phyloP scores from a whole-genome alignment of 345 rosid species.

The Conringia planisiliqua region DNA sequence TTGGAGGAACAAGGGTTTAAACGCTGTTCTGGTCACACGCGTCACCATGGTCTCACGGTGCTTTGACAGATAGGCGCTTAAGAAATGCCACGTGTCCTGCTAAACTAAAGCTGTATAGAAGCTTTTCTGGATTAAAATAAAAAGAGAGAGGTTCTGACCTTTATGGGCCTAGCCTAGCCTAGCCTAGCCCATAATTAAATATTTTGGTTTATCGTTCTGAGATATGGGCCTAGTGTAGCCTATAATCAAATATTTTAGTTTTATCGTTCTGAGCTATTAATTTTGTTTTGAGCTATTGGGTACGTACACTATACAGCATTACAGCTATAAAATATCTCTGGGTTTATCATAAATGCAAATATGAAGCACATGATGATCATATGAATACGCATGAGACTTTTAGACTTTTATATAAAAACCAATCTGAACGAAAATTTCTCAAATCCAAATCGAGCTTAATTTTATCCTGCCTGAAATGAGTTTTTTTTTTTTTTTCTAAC shows the following conservation, averaged over 20 bases:
- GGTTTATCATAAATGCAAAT: not conserved
- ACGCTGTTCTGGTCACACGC: conserved; percentile 23
- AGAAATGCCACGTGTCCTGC: conserved; percentile 18
- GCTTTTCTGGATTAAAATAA: not conserved
- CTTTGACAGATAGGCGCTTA: conserved; percentile 14
- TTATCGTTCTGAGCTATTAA: not conserved
- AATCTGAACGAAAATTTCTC: not conserved
- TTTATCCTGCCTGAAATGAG: too few relatives aligned
- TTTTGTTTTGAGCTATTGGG: not conserved
- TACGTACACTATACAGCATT: not conserved
- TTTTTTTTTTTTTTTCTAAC: too few relatives aligned
- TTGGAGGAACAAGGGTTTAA: not conserved
- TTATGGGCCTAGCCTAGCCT: conserved; percentile 11
- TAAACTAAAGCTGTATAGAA: not conserved
- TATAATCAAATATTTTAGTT: not conserved
- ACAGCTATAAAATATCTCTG: not conserved
- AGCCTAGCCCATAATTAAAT: not conserved
- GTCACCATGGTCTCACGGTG: conserved; percentile 12
- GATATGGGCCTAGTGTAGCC: not conserved
- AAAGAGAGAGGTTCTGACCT: not conserved
- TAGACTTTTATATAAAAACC: not conserved
- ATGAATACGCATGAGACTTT: not conserved
- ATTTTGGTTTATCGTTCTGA: not conserved
- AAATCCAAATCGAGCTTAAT: not conserved
- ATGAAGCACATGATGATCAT: not conserved